phyloP scores from a whole-genome alignment of 2,329 filamentous ascomycete species.

The Epichloe scottii region DNA sequence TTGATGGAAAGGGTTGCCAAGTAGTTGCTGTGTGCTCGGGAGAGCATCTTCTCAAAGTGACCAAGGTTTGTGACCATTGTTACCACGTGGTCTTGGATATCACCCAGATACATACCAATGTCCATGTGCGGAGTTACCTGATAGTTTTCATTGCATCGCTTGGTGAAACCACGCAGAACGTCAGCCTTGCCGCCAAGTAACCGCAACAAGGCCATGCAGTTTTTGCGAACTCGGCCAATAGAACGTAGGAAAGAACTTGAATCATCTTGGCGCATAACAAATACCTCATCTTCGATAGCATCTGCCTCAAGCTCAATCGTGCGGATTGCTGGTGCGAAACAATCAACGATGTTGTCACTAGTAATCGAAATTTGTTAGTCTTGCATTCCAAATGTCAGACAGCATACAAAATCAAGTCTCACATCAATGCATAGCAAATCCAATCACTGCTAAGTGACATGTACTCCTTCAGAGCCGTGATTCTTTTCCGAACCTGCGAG shows the following conservation, averaged over 20 bases:
- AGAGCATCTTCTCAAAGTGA: conserved; percentile 97
- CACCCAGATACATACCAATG: conserved; percentile 89
- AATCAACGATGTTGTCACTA: conserved; percentile 93
- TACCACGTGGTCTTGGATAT: conserved; percentile 98
- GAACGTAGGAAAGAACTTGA: conserved; percentile 76
- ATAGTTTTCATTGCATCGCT: conserved; percentile 97
- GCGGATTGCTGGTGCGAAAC: conserved; percentile 79
- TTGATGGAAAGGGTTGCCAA: conserved; percentile 88
- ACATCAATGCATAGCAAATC: conserved; percentile 98
- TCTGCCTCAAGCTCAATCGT: conserved; percentile 83
- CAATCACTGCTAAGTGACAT: conserved; percentile 91
- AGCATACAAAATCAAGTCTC: conserved; percentile 23
- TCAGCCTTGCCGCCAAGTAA: conserved; percentile 96
- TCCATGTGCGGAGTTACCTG: conserved; percentile 90
- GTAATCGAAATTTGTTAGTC: background rate
- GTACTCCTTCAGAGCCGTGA: conserved; percentile 86
- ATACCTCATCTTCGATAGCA: conserved; percentile 88
- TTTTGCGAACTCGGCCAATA: conserved; percentile 85
- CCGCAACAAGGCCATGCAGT: conserved; percentile 85
- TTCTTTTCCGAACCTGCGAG: conserved; percentile 78
- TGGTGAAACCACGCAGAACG: conserved; percentile 92
- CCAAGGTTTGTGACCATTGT: conserved; percentile 96
- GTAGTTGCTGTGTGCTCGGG: conserved; percentile 89
- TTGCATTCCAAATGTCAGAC: background rate
- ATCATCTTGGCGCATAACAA: conserved; percentile 81